These are phyloP conservation scores for Pichia nakasei DNA, from an alignment of 805 yeast species.

Conservation along the genomic window DNA sequence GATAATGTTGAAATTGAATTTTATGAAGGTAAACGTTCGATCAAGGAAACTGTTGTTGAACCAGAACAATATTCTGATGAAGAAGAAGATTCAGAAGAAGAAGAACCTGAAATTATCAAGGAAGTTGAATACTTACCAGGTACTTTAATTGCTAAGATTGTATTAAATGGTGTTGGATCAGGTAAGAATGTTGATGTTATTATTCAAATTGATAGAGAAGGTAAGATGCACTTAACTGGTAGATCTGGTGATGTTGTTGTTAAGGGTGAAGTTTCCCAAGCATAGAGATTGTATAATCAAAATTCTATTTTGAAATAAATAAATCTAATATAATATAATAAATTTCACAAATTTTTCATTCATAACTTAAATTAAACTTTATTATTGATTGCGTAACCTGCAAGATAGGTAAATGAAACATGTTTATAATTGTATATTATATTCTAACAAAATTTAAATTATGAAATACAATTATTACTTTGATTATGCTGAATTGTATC, in stretches of 20 bases:
- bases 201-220: slow-evolving; percentile 56
- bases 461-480: too few species aligned
- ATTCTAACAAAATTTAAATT: slow-evolving; percentile 6
- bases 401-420: slow-evolving; percentile 2
- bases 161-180: slow-evolving; percentile 58
- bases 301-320: neutral
- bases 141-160: slow-evolving; percentile 67
- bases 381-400: neutral
- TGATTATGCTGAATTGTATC: too few species aligned
- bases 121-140: slow-evolving; percentile 70
- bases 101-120: slow-evolving; percentile 82
- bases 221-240: slow-evolving; percentile 55
- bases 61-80: slow-evolving; percentile 47
- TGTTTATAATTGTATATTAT: slow-evolving; percentile 5
- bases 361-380: slow-evolving; percentile 5
- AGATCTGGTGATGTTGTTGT: slow-evolving; percentile 44
- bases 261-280: slow-evolving; percentile 36
- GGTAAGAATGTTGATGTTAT: slow-evolving; percentile 61
- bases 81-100: slow-evolving; percentile 51
- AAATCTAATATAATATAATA: neutral
- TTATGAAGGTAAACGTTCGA: slow-evolving; percentile 76
- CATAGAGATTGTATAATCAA: slow-evolving; percentile 8
- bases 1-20: slow-evolving; percentile 61
- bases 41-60: slow-evolving; percentile 76
- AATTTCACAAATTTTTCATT: neutral